A percentile compares a stretch with the other conserved stretches of the same genome.
These are phyloP conservation scores for Abrus precatorius DNA, from an alignment of 306 rosid genomes.

Conservation along the genomic window DNA sequence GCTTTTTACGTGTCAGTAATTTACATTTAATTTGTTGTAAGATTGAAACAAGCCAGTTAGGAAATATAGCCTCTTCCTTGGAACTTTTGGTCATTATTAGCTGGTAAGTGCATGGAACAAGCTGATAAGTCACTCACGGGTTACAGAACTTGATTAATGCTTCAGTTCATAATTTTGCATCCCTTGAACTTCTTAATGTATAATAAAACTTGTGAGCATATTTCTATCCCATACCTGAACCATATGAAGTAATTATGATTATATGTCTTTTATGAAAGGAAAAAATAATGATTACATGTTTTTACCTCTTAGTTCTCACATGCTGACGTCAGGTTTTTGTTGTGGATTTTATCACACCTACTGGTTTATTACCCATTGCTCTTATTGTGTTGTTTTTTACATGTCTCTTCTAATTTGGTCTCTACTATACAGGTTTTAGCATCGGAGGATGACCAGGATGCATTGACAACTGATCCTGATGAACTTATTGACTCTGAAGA, in stretches of 20 bases:
- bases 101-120: slow-evolving; percentile 47
- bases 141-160: slow-evolving; percentile 51
- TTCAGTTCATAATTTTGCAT: slow-evolving; percentile 48
- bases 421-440: slow-evolving; percentile 81
- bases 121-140: slow-evolving; percentile 44
- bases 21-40: slow-evolving; percentile 40
- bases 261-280: not conserved
- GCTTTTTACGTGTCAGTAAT: slow-evolving; percentile 29
- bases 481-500: slow-evolving; percentile 95
- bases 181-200: slow-evolving; percentile 48
- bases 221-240: slow-evolving; percentile 45
- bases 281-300: slow-evolving; percentile 3
- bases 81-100: slow-evolving; percentile 47
- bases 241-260: slow-evolving; percentile 29
- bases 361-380: slow-evolving; percentile 18
- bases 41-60: slow-evolving; percentile 47
- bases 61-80: slow-evolving; percentile 48
- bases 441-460: slow-evolving; percentile 97
- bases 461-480: slow-evolving; percentile 97
- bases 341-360: slow-evolving; percentile 29
- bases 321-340: slow-evolving; percentile 34
- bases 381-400: slow-evolving; percentile 40
- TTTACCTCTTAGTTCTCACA: slow-evolving; percentile 32
- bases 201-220: slow-evolving; percentile 48
- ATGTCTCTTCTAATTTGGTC: slow-evolving; percentile 47